Conservation (phyloP, 805 yeast species). For the Nakazawaea laoshanensis region DNA sequence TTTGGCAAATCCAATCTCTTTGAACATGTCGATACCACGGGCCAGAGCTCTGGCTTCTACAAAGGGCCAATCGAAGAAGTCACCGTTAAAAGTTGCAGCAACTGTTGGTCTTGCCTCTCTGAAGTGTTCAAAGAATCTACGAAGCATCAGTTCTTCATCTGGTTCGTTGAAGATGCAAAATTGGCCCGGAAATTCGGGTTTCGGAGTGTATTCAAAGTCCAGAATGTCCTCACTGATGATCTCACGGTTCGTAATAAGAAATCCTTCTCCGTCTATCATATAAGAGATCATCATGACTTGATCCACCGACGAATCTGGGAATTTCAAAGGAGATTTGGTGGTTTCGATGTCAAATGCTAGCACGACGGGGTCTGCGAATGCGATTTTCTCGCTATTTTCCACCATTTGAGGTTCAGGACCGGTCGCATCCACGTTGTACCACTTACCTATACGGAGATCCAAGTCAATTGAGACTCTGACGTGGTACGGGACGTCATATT, state of each 20-base stretch:
- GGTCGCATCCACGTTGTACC: slow-evolving; percentile 76
- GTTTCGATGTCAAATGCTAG: slow-evolving; percentile 97
- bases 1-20: slow-evolving; percentile 88
- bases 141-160: slow-evolving; percentile 68
- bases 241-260: slow-evolving; percentile 85
- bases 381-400: slow-evolving; percentile 67
- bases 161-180: slow-evolving; percentile 87
- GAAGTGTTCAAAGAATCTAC: slow-evolving; percentile 82
- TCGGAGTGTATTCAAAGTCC: slow-evolving; percentile 96
- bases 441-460: slow-evolving; percentile 84
- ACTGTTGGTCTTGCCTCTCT: slow-evolving; percentile 87
- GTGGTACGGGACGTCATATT: slow-evolving; percentile 94
- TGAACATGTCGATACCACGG: slow-evolving; percentile 82
- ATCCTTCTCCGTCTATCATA: slow-evolving; percentile 98
- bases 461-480: slow-evolving; percentile 93
- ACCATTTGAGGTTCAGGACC: slow-evolving; percentile 45
- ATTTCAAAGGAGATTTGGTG: slow-evolving; percentile 90
- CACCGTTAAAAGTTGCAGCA: slow-evolving; percentile 98
- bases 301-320: slow-evolving; percentile 87
- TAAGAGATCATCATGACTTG: slow-evolving; percentile 98
- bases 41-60: slow-evolving; percentile 80
- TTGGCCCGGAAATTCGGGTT: slow-evolving; percentile 87
- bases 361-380: slow-evolving; percentile 96
- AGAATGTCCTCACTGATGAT: slow-evolving; percentile 91
- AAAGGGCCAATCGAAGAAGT: slow-evolving; percentile 98